Base-by-base conservation (phyloP, 495 filamentous ascomycete genomes). In the Paragyromitra xinjiangensis region DNA sequence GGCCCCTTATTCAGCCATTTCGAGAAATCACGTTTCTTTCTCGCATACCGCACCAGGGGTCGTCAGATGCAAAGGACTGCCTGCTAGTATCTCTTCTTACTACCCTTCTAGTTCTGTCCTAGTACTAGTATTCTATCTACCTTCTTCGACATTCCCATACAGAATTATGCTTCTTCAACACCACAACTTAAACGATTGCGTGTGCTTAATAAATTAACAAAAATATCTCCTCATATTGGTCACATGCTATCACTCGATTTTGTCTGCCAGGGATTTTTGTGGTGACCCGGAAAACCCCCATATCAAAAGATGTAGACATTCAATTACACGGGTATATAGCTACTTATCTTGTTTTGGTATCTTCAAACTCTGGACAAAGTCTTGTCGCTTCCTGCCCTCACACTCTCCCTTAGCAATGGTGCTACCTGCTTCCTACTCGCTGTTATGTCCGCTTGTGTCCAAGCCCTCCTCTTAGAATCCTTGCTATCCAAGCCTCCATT, bases 351-450 rank as follows among this genome's bases (percentile, higher is more conserved):
- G 8, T 22, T 26, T n/a, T 42, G 34, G 59, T 44, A 45, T 34
- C 37, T 42, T 67, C 55, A 81, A 66, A 77, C 63, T 64, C 69
- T 72, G 6, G 67, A 72, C 29, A 26, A 61, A 59, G 42, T 26
- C 0, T 16, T 24, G 7, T 51, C 37, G 14, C n/a, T 58, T 22
- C 55, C 53, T 22, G 44, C 58, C 16, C 71, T 82, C 16, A 79
- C 37, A 42, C 80, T 80, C 51, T 82, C 88, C 80, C 94, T 88
- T 78, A 98, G 75, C 83, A 97, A 84, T 40, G 95, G 95, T 42
- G 91, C 94, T 53, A 98, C 93, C 86, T 93, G 91, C 85, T 98
- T 98, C 78, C 95, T 86, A 83, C 94, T 97, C 72, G 89, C 86
- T 62, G 87, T 86, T 26, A 91, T 76, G 78, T 90, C 87, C 29